Percentiles rank a stretch among this genome's conserved stretches.
Conservation (phyloP, 805 yeast genomes). For the Sungouiozyma ichnusensis region DNA sequence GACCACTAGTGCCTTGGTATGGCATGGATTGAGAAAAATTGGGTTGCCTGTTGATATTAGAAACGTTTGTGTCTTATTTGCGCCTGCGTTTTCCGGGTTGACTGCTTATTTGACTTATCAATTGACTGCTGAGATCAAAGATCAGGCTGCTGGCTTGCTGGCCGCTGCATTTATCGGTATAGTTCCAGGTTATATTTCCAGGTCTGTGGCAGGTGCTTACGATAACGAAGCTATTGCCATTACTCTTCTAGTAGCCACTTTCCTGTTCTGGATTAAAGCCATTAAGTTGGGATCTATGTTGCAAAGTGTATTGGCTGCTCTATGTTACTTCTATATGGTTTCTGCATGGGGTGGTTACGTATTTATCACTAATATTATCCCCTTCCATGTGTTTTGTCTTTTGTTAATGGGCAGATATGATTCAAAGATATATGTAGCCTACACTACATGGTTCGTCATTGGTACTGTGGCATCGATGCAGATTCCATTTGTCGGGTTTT, state of each 20-base stretch:
- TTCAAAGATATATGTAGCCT: conserved; percentile 74
- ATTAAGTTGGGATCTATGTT: conserved; percentile 82
- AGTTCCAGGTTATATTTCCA: conserved; percentile 96
- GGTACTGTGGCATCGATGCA: conserved; percentile 99
- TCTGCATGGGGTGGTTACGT: conserved; percentile 99
- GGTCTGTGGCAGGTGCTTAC: conserved; percentile 97
- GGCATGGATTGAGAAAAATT: conserved; percentile 53
- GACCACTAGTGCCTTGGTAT: conserved; percentile 92
- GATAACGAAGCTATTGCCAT: conserved; percentile 99
- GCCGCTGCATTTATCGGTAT: conserved; percentile 94
- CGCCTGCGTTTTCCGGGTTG: conserved; percentile 91
- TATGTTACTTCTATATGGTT: conserved; percentile 95
- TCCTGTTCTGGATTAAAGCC: conserved; percentile 92
- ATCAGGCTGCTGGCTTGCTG: conserved; percentile 76
- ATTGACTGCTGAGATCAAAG: conserved; percentile 83
- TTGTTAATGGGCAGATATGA: conserved; percentile 90
- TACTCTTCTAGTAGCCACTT: conserved; percentile 88
- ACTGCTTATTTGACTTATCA: conserved; percentile 86
- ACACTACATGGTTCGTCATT: conserved; percentile 91
- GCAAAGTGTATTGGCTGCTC: conserved; percentile 73
- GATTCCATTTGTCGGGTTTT: conserved; percentile 95
- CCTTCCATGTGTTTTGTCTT: conserved; percentile 85
- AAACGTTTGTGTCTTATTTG: conserved; percentile 89
- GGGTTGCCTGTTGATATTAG: conserved; percentile 88
- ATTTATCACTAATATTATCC: conserved; percentile 94